phyloP scores from a whole-genome alignment of 140 eudicot genomes.

The Ambrosia hybrid region DNA sequence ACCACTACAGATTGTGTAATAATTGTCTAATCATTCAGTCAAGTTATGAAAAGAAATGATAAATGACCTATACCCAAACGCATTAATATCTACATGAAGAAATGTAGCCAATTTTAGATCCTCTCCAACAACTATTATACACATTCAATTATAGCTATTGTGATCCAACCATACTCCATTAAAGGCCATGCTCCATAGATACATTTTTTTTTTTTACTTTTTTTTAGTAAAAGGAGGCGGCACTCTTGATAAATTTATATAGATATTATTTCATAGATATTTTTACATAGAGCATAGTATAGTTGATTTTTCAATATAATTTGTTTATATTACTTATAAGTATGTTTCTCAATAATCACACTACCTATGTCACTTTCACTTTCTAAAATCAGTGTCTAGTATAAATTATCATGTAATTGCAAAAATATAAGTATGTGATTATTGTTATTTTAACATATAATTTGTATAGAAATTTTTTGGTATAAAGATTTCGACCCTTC shows the following conservation, averaged over 20 bases:
- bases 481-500: too few relatives aligned
- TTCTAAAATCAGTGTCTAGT: neutral
- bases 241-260: too few relatives aligned
- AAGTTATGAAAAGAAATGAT: neutral
- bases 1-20: neutral
- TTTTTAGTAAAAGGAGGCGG: too few relatives aligned
- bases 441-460: too few relatives aligned
- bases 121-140: conserved; percentile 27
- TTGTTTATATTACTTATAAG: neutral
- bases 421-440: neutral
- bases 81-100: conserved; percentile 38
- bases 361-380: neutral
- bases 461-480: too few relatives aligned
- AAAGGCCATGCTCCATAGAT: conserved; percentile 17
- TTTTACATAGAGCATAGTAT: neutral
- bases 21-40: neutral
- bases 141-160: conserved; percentile 13
- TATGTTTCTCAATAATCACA: neutral
- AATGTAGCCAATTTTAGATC: conserved; percentile 25
- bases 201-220: neutral
- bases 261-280: too few relatives aligned
- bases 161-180: conserved; percentile 31
- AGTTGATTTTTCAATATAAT: neutral
- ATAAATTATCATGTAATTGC: neutral
- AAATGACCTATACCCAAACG: neutral